These are phyloP conservation scores for Cyberlindnera americana DNA, from an alignment of 805 yeast genomes.

Conservation along the genomic window DNA sequence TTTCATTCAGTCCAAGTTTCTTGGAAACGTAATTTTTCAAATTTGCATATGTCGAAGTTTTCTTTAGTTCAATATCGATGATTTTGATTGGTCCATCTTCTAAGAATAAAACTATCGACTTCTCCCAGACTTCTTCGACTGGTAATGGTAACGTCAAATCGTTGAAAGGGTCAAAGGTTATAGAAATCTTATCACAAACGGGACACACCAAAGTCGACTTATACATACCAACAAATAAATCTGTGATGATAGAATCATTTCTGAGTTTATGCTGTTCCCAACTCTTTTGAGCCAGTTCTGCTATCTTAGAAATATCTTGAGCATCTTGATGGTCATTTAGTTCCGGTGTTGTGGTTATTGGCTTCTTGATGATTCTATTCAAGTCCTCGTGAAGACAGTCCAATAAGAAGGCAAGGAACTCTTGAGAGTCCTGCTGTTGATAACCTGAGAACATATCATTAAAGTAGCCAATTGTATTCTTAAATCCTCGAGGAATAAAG, in stretches of 20 bases:
- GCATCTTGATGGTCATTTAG: conserved; percentile 53
- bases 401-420: conserved; percentile 78
- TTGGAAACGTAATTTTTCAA: conserved; percentile 58
- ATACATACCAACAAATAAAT: conserved; percentile 86
- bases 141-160: conserved; percentile 91
- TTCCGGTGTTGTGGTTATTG: conserved; percentile 87
- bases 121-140: conserved; percentile 66
- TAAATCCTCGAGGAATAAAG: conserved; percentile 66
- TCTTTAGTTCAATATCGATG: conserved; percentile 70
- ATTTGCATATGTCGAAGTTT: conserved; percentile 59
- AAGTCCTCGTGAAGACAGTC: conserved; percentile 93
- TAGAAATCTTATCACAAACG: conserved; percentile 68
- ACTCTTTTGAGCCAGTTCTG: conserved; percentile 63
- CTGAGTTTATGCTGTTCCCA: conserved; percentile 79
- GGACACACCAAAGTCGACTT: conserved; percentile 91
- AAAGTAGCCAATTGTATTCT: conserved; percentile 70
- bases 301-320: conserved; percentile 48
- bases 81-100: conserved; percentile 44
- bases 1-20: conserved; percentile 36
- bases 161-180: conserved; percentile 92
- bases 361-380: conserved; percentile 77
- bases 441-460: conserved; percentile 77
- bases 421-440: conserved; percentile 92
- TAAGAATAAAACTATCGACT: conserved; percentile 60
- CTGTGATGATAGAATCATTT: conserved; percentile 81